These are phyloP conservation scores for Skeletonema marinoi DNA, from an alignment of 108 stramenopile genomes.

Conservation along the genomic window DNA sequence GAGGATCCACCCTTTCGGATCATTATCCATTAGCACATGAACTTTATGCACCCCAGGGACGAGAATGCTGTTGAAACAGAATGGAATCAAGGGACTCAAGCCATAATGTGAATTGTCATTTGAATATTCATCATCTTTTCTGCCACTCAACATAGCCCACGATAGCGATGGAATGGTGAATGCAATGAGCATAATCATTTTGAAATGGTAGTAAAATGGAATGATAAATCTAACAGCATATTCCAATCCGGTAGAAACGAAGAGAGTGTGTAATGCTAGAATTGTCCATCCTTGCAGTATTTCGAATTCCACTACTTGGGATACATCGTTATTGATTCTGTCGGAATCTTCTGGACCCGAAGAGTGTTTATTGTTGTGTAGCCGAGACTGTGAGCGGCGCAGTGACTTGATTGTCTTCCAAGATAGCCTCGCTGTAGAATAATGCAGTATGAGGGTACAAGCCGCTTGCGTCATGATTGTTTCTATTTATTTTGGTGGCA, in stretches of 20 bases:
- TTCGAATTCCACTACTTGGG: constrained; percentile 37
- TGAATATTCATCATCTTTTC: neutral
- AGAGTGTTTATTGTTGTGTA: neutral
- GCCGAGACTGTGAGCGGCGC: constrained; percentile 13
- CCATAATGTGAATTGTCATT: neutral
- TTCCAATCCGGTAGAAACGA: constrained; percentile 31
- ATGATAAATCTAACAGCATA: constrained; percentile 30
- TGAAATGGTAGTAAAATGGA: constrained; percentile 54
- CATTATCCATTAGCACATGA: constrained; percentile 42
- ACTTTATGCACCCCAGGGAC: constrained; percentile 46
- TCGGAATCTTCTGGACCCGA: neutral
- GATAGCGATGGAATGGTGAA: constrained; percentile 46
- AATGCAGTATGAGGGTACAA: constrained; percentile 45
- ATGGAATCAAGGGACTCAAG: constrained; percentile 31
- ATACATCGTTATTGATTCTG: constrained; percentile 11
- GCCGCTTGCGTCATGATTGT: constrained; percentile 41
- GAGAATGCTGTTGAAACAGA: constrained; percentile 43
- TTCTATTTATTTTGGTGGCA: neutral
- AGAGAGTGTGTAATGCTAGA: constrained; percentile 48
- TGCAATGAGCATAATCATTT: constrained; percentile 44
- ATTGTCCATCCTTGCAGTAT: constrained; percentile 54
- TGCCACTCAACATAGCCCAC: neutral
- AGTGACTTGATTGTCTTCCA: constrained; percentile 56
- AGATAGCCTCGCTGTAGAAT: constrained; percentile 44
- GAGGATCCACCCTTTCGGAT: constrained; percentile 32